Conservation (phyloP, 805 yeast species). For the Yarrowia yakushimensis region DNA sequence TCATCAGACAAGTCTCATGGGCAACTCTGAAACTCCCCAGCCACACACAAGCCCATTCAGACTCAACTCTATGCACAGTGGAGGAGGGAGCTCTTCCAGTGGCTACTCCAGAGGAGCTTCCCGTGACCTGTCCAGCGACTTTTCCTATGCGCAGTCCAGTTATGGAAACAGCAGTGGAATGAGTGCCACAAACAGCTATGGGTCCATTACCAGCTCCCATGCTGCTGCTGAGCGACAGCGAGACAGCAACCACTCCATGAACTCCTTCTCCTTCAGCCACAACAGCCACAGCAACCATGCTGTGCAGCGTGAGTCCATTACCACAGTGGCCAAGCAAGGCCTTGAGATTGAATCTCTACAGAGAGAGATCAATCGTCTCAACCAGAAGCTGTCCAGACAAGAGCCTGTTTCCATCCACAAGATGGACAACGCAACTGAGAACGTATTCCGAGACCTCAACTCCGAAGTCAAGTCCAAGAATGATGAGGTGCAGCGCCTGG, state of each 20-base stretch:
- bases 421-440: not conserved
- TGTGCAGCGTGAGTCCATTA: not conserved
- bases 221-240: not conserved
- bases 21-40: not conserved
- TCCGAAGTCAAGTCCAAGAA: not conserved
- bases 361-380: not conserved
- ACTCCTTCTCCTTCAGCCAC: not conserved
- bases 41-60: not conserved
- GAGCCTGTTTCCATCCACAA: slow-evolving; percentile 6
- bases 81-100: not conserved
- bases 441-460: not conserved
- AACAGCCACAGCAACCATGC: not conserved
- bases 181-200: not conserved
- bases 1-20: not conserved
- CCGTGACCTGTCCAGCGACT: not conserved
- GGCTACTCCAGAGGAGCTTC: slow-evolving; percentile 4
- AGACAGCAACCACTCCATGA: not conserved
- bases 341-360: slow-evolving; percentile 13
- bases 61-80: slow-evolving; percentile 13
- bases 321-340: slow-evolving; percentile 7
- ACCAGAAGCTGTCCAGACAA: not conserved
- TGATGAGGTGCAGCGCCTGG: slow-evolving; percentile 1
- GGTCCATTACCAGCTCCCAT: not conserved
- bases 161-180: not conserved
- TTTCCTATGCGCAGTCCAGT: not conserved